Percentiles rank a stretch among this genome's conserved stretches.
phyloP scores from a whole-genome alignment of 306 rosid species.

The Dryas drummondii region DNA sequence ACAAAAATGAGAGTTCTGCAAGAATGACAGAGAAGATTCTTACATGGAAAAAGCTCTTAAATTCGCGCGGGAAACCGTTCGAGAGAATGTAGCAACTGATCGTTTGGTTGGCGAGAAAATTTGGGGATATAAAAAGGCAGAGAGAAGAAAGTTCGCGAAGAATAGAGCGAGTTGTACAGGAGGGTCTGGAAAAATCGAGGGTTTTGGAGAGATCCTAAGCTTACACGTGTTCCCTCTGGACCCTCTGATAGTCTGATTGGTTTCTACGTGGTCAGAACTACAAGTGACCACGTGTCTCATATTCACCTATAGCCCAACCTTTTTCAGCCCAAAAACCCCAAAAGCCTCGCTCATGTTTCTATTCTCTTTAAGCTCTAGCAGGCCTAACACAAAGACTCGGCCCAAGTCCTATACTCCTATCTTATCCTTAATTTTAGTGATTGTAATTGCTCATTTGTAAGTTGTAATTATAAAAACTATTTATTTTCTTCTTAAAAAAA shows the following conservation, averaged over 20 bases:
- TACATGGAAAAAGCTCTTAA: background rate
- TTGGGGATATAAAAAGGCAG: background rate
- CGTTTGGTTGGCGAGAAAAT: background rate
- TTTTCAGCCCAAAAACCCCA: too few relatives aligned
- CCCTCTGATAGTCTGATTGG: too few relatives aligned
- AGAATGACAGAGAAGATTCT: background rate
- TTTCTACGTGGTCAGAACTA: background rate
- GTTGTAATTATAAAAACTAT: too few relatives aligned
- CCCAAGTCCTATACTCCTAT: too few relatives aligned
- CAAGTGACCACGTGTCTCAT: background rate
- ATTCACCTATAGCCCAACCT: too few relatives aligned
- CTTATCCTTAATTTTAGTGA: too few relatives aligned
- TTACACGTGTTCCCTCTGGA: conserved; percentile 7
- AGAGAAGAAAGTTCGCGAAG: conserved; percentile 47
- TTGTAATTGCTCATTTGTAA: too few relatives aligned
- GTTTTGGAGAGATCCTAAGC: background rate
- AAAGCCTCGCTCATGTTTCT: too few relatives aligned
- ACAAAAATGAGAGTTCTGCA: background rate
- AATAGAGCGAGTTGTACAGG: background rate
- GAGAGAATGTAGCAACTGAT: background rate
- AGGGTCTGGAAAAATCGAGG: conserved; percentile 40
- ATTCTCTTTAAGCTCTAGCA: too few relatives aligned
- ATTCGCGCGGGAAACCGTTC: background rate
- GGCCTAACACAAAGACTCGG: too few relatives aligned
- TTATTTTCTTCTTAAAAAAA: too few relatives aligned